phyloP scores from a whole-genome alignment of 176 grass and related monocot genomes.

The Lolium perenne region DNA sequence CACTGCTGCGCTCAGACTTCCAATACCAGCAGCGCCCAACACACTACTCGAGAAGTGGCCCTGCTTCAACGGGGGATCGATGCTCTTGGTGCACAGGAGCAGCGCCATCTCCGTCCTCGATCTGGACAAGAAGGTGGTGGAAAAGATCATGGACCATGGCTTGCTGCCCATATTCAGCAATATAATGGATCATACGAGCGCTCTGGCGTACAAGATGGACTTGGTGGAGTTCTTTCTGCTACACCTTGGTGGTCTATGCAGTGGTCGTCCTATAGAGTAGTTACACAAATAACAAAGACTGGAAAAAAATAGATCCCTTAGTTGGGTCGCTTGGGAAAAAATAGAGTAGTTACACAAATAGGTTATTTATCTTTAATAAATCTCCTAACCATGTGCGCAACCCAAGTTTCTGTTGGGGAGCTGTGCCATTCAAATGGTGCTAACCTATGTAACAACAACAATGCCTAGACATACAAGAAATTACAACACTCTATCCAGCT shows the following conservation, averaged over 20 bases:
- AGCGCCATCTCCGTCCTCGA: neutral
- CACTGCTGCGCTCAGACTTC: neutral
- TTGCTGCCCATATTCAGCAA: neutral
- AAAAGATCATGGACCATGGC: constrained; percentile 11
- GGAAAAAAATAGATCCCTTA: too few species aligned
- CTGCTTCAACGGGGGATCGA: neutral
- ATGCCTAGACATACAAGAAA: constrained; percentile 43
- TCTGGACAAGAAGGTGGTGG: constrained; percentile 13
- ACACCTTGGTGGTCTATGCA: too few species aligned
- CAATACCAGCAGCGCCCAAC: neutral
- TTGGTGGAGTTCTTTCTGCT: too few species aligned
- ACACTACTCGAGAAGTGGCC: neutral
- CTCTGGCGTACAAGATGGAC: too few species aligned
- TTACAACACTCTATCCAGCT: constrained; percentile 29
- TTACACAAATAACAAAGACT: too few species aligned
- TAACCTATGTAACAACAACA: constrained; percentile 7
- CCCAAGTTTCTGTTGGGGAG: neutral
- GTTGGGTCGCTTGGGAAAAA: too few species aligned
- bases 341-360: too few species aligned
- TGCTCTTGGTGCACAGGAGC: neutral
- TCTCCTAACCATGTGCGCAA: neutral
- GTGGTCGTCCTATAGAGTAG: too few species aligned
- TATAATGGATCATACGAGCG: too few species aligned
- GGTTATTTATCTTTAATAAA: neutral
- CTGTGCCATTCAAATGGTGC: neutral